Conservation (phyloP, 1,284 basidiomycete species). For the Rhodotorula sp. region DNA sequence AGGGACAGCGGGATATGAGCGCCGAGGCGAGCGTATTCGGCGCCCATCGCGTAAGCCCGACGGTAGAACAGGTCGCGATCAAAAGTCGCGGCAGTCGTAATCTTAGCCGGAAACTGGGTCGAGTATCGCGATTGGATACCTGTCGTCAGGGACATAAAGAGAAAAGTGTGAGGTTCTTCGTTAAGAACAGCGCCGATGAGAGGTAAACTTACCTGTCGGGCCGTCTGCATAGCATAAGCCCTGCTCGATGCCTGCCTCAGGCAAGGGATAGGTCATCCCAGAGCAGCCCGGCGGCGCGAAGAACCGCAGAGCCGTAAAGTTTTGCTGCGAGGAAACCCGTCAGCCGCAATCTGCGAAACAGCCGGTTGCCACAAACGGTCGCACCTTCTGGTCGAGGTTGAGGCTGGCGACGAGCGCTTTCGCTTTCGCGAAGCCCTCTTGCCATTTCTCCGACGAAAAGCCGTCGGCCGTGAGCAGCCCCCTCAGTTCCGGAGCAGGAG, state of each 20-base stretch:
- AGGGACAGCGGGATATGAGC: constrained; percentile 62
- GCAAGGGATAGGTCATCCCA: constrained; percentile 1
- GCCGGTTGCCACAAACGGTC: background rate
- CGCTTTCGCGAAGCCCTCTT: background rate
- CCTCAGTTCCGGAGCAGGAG: background rate
- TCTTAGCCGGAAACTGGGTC: constrained; percentile 48
- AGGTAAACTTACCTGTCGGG: background rate
- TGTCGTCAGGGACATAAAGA: too few relatives aligned
- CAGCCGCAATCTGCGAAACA: background rate
- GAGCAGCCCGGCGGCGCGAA: background rate
- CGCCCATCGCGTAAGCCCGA: constrained; percentile 51
- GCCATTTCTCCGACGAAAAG: constrained; percentile 4
- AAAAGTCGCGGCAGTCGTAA: constrained; percentile 55
- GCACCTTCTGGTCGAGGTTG: constrained; percentile 11
- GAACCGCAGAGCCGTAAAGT: background rate
- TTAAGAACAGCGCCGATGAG: too few relatives aligned
- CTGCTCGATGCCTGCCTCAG: background rate
- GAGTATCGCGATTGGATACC: background rate
- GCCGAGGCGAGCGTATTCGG: constrained; percentile 63
- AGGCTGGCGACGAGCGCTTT: constrained; percentile 1
- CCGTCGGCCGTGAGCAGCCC: constrained; percentile 8
- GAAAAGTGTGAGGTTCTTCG: too few relatives aligned
- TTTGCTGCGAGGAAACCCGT: background rate
- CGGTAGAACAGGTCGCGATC: constrained; percentile 52
- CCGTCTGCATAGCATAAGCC: background rate